A percentile compares a stretch with the other conserved stretches of the same genome.
Conservation (phyloP, 441 rosid species). For the Gossypium aridum region DNA sequence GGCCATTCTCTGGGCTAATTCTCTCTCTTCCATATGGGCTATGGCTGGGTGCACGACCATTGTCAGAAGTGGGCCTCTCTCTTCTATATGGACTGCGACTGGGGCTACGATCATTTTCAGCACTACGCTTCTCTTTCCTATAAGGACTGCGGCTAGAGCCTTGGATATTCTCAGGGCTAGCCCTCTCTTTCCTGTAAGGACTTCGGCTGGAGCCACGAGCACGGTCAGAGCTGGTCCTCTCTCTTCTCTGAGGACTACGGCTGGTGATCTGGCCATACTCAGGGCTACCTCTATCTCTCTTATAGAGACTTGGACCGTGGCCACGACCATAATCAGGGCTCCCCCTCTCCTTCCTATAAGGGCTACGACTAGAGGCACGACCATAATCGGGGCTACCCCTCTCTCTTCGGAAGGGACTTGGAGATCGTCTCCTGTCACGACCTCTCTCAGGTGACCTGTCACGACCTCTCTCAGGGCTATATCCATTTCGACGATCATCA, state of each 20-base stretch:
- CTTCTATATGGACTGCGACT: slow-evolving; percentile 37
- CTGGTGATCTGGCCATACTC: slow-evolving; percentile 66
- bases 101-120: slow-evolving; percentile 30
- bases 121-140: slow-evolving; percentile 29
- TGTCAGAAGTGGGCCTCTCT: slow-evolving; percentile 27
- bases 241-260: slow-evolving; percentile 43
- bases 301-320: slow-evolving; percentile 37
- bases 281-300: slow-evolving; percentile 81
- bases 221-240: slow-evolving; percentile 62
- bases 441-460: slow-evolving; percentile 66
- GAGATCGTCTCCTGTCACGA: slow-evolving; percentile 58
- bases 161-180: slow-evolving; percentile 33
- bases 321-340: slow-evolving; percentile 66
- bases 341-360: slow-evolving; percentile 46
- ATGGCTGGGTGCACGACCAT: slow-evolving; percentile 35
- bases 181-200: slow-evolving; percentile 49
- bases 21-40: slow-evolving; percentile 34
- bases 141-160: slow-evolving; percentile 31
- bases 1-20: slow-evolving; percentile 33
- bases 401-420: slow-evolving; percentile 78
- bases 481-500: slow-evolving; percentile 60
- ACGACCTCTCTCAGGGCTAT: slow-evolving; percentile 71
- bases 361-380: slow-evolving; percentile 49
- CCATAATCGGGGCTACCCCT: slow-evolving; percentile 91
- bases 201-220: slow-evolving; percentile 40